Conservation (phyloP, 2,329 filamentous ascomycete species). For the Pseudopyricularia cyperi region DNA sequence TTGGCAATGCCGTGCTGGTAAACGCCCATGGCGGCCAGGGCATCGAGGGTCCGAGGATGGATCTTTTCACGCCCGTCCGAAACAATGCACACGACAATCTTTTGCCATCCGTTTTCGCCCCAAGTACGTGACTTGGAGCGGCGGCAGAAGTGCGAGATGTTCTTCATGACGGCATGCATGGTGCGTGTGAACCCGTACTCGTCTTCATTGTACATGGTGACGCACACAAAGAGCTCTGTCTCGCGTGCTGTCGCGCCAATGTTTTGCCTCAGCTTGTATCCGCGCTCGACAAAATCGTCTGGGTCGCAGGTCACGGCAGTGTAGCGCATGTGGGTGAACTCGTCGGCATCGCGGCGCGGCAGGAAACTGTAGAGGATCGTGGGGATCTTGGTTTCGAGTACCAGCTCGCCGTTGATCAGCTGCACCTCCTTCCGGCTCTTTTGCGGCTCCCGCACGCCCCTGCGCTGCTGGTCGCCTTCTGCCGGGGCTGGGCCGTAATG, state of each 20-base stretch:
- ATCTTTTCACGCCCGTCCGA: conserved; percentile 85
- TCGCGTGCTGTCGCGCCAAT: conserved; percentile 74
- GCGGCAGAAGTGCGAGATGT: conserved; percentile 92
- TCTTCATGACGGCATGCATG: conserved; percentile 98
- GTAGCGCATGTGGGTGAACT: conserved; percentile 98
- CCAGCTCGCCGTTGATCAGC: conserved; percentile 93
- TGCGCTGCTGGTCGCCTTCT: conserved; percentile 70
- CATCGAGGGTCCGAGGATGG: conserved; percentile 84
- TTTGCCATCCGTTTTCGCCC: conserved; percentile 97
- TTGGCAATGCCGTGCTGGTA: conserved; percentile 98
- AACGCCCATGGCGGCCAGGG: conserved; percentile 88
- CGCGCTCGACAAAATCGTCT: conserved; percentile 77
- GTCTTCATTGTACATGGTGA: conserved; percentile 99
- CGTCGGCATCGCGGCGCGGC: conserved; percentile 79
- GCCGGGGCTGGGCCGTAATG: conserved; percentile 75
- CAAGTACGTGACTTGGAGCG: conserved; percentile 86
- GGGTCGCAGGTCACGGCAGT: conserved; percentile 97
- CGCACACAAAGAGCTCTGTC: conserved; percentile 89
- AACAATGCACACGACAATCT: conserved; percentile 96
- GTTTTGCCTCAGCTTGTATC: conserved; percentile 87
- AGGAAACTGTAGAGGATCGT: conserved; percentile 97
- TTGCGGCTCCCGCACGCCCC: conserved; percentile 75
- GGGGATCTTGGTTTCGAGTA: conserved; percentile 97
- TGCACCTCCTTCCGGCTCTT: conserved; percentile 90
- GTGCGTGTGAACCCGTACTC: conserved; percentile 93